Conservation (phyloP, 345 rosid genomes). For the Salix udensis region DNA sequence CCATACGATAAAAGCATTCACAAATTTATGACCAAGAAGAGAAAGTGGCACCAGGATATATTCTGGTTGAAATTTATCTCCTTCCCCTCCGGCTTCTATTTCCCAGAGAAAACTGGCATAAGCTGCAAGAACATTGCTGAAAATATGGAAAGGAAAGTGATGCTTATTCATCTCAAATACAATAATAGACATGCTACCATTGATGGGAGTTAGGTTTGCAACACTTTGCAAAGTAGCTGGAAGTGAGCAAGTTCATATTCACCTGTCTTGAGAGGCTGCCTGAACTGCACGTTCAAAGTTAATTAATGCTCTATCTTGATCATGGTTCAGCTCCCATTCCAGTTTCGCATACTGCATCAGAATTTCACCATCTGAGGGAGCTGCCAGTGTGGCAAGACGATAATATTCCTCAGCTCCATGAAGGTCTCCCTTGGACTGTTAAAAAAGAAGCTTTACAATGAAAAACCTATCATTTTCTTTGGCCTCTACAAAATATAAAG, state of each 20-base stretch:
- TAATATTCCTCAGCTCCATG: slow-evolving; percentile 68
- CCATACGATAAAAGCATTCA: not conserved
- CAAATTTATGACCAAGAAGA: not conserved
- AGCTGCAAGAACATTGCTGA: slow-evolving; percentile 64
- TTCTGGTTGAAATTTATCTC: slow-evolving; percentile 17
- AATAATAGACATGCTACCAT: not conserved
- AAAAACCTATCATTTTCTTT: not conserved
- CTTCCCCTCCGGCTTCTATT: slow-evolving; percentile 25
- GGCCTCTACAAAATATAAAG: not conserved
- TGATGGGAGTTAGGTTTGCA: not conserved
- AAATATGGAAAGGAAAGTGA: not conserved
- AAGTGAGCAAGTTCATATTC: not conserved
- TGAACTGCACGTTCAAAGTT: slow-evolving; percentile 62
- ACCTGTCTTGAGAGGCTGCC: slow-evolving; percentile 73
- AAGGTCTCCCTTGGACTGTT: slow-evolving; percentile 67
- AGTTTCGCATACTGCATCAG: slow-evolving; percentile 59
- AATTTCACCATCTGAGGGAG: slow-evolving; percentile 57
- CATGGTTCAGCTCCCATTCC: slow-evolving; percentile 64
- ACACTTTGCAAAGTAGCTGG: not conserved
- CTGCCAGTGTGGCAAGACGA: slow-evolving; percentile 55
- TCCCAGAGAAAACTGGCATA: slow-evolving; percentile 78
- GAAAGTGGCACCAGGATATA: slow-evolving; percentile 34
- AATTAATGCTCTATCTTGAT: slow-evolving; percentile 48
- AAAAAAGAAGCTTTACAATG: not conserved
- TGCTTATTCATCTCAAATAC: not conserved